Percentiles rank a stretch among this genome's conserved stretches.
phyloP scores from a whole-genome alignment of 2,329 filamentous ascomycete genomes.

The Aspergillus neotritici region DNA sequence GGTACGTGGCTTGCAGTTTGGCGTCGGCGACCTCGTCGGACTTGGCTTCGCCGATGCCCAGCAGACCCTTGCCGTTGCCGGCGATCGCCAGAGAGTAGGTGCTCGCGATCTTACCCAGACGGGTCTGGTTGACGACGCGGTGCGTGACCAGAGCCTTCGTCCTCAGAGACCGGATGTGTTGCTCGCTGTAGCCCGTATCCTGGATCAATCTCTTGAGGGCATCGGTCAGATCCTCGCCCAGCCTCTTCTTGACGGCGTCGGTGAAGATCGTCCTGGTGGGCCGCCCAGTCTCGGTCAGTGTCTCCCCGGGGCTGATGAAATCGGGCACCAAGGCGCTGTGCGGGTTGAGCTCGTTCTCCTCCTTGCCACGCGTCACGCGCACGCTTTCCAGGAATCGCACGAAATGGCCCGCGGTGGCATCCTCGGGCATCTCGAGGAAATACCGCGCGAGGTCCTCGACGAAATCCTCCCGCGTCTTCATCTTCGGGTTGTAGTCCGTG shows the following conservation, averaged over 20 bases:
- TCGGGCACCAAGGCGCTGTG: constrained; percentile 48
- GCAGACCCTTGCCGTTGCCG: constrained; percentile 76
- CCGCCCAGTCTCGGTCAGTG: constrained; percentile 25
- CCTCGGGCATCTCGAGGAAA: constrained; percentile 45
- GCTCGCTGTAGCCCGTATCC: constrained; percentile 50
- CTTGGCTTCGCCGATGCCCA: constrained; percentile 90
- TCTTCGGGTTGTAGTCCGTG: constrained; percentile 53
- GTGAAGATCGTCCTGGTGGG: constrained; percentile 23
- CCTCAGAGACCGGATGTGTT: constrained; percentile 49
- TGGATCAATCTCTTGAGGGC: constrained; percentile 49
- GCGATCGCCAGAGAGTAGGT: constrained; percentile 72
- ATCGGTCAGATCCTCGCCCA: constrained; percentile 31
- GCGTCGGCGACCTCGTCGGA: constrained; percentile 67
- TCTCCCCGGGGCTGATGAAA: constrained; percentile 43
- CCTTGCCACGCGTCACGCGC: constrained; percentile 47
- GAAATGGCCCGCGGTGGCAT: constrained; percentile 43
- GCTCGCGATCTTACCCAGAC: constrained; percentile 85
- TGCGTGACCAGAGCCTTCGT: constrained; percentile 70
- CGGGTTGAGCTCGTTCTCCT: constrained; percentile 45
- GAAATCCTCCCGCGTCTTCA: constrained; percentile 60
- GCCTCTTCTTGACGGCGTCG: constrained; percentile 24
- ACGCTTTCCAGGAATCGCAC: constrained; percentile 42
- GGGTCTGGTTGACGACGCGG: constrained; percentile 82
- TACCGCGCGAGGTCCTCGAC: constrained; percentile 51
- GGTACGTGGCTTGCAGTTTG: constrained; percentile 64